Percentiles rank a stretch among this genome's conserved stretches.
These are phyloP conservation scores for Akebia trifoliata DNA, from an alignment of 164 flowering plant genomes.

Conservation along the genomic window DNA sequence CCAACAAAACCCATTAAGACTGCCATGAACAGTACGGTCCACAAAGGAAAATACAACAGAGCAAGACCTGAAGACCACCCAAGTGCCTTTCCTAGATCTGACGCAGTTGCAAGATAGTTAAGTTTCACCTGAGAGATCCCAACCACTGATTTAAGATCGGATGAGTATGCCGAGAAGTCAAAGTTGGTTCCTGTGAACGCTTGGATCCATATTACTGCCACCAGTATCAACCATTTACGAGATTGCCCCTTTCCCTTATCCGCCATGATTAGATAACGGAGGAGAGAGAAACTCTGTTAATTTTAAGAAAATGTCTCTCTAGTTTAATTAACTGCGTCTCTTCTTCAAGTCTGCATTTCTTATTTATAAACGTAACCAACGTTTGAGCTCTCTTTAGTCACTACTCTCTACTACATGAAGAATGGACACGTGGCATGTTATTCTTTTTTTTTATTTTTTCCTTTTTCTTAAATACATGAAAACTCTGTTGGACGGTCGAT, in stretches of 20 bases:
- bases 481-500: too few relatives aligned
- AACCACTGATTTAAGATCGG: slow-evolving; percentile 59
- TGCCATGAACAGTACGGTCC: slow-evolving; percentile 64
- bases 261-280: slow-evolving; percentile 32
- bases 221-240: slow-evolving; percentile 86
- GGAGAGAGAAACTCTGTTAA: neutral
- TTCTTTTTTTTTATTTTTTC: too few relatives aligned
- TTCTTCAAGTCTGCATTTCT: too few relatives aligned
- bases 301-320: too few relatives aligned
- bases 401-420: too few relatives aligned
- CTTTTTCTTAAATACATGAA: too few relatives aligned
- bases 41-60: slow-evolving; percentile 54
- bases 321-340: too few relatives aligned
- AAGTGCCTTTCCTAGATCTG: slow-evolving; percentile 81
- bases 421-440: too few relatives aligned
- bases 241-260: too few relatives aligned
- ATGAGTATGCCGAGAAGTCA: slow-evolving; percentile 89
- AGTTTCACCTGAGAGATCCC: slow-evolving; percentile 81
- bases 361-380: too few relatives aligned
- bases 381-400: too few relatives aligned
- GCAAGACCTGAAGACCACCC: slow-evolving; percentile 98
- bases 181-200: slow-evolving; percentile 97
- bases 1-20: slow-evolving; percentile 71
- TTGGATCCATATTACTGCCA: slow-evolving; percentile 89
- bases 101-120: slow-evolving; percentile 84